Evolutionary conservation across 495 filamentous ascomycete genomes (phyloP).

Genomic region (Umbilicaria muhlenbergii): DNA sequence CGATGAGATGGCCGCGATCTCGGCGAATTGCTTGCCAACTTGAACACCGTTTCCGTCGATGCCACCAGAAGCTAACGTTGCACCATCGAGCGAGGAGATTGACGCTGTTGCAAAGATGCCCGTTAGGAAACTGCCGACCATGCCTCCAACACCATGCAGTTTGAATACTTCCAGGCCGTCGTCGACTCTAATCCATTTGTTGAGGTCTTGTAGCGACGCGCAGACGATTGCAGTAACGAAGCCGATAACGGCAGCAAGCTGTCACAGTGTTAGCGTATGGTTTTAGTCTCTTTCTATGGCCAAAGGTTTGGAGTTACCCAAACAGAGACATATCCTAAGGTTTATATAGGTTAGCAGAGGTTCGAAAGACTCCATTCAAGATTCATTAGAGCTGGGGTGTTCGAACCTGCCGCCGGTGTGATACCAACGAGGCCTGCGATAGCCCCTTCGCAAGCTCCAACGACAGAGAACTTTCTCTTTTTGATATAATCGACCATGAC

Average conservation of each 20-base stretch:
- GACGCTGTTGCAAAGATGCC: conserved; percentile 40
- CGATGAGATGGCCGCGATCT: conserved; percentile 37
- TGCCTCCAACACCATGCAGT: conserved; percentile 45
- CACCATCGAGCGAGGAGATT: conserved; percentile 32
- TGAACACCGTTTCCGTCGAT: conserved; percentile 44
- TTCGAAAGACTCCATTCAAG: no score
- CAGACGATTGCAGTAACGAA: conserved; percentile 40
- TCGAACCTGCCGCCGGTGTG: conserved; percentile 43
- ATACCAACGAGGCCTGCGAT: conserved; percentile 51
- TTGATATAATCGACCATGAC: conserved; percentile 40
- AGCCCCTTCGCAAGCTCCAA: conserved; percentile 44
- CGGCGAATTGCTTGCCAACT: conserved; percentile 42
- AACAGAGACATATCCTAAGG: conserved; percentile 24
- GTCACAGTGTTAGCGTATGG: not conserved
- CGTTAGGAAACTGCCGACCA: conserved; percentile 44
- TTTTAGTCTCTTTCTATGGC: no score
- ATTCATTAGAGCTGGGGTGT: no score
- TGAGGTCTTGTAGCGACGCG: conserved; percentile 33
- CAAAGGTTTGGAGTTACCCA: conserved; percentile 11
- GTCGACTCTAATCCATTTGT: conserved; percentile 42
- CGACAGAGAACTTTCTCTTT: conserved; percentile 38
- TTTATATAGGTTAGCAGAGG: no score
- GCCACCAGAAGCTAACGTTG: conserved; percentile 29
- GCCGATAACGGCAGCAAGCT: conserved; percentile 39
- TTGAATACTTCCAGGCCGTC: conserved; percentile 50